Evolutionary conservation across 2,329 filamentous ascomycete genomes (phyloP).

Genomic region (Colletotrichum acutatum): DNA sequence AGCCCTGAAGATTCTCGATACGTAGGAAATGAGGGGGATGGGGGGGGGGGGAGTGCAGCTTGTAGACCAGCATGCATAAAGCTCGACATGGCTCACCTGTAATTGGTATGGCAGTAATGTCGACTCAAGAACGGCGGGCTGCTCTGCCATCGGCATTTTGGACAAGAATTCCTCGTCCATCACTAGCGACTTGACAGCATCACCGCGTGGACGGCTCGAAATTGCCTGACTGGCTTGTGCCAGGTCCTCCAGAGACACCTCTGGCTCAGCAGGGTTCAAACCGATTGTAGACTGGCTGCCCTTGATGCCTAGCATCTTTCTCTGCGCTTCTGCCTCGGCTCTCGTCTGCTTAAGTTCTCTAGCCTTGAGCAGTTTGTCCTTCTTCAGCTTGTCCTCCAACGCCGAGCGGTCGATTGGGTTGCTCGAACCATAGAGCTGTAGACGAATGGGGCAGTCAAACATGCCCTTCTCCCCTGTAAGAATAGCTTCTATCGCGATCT

Average conservation of each 20-base stretch:
- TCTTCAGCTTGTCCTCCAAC: constrained; percentile 72
- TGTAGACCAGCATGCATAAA: neutral
- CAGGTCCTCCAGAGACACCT: constrained; percentile 70
- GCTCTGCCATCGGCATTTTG: constrained; percentile 77
- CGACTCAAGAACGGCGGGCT: constrained; percentile 73
- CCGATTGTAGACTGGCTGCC: constrained; percentile 52
- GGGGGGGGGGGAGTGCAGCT: neutral
- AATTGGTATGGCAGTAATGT: constrained; percentile 83
- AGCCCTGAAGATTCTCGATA: neutral
- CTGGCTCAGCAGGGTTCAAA: constrained; percentile 46
- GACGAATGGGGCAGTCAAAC: constrained; percentile 78
- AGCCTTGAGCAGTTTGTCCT: constrained; percentile 70
- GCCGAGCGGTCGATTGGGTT: constrained; percentile 61
- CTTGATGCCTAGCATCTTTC: constrained; percentile 54
- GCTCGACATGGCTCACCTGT: constrained; percentile 51
- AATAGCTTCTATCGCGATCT: constrained; percentile 74
- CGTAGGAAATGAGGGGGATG: too few relatives aligned
- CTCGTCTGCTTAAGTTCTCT: constrained; percentile 66
- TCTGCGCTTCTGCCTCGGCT: constrained; percentile 63
- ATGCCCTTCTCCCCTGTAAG: constrained; percentile 73
- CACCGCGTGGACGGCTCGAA: constrained; percentile 71
- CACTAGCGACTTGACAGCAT: constrained; percentile 76
- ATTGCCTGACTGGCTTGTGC: constrained; percentile 74
- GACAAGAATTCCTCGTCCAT: constrained; percentile 76
- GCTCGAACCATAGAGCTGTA: constrained; percentile 76